phyloP scores from a whole-genome alignment of 345 rosid species.

The Pugionium dolabratum region DNA sequence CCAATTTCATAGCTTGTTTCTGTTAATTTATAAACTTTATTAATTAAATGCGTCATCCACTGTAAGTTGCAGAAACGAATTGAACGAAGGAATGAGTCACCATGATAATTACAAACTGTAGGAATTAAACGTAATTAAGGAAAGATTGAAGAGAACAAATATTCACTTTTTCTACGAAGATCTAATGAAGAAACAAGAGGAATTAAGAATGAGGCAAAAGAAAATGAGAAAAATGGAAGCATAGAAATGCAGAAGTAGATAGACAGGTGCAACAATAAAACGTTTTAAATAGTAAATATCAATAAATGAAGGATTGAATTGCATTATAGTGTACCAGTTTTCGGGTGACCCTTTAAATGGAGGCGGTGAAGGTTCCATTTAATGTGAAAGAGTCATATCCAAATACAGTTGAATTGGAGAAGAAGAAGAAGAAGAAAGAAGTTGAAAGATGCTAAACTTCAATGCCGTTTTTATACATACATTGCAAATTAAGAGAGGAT shows the following conservation, averaged over 20 bases:
- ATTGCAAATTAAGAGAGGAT: too few species aligned
- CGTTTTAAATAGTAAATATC: conserved; percentile 30
- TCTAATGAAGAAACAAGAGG: conserved; percentile 8
- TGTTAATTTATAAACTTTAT: too few species aligned
- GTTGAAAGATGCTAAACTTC: conserved; percentile 6
- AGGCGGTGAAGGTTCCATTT: conserved; percentile 39
- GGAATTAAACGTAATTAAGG: too few species aligned
- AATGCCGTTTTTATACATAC: conserved; percentile 10
- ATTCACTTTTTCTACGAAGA: too few species aligned
- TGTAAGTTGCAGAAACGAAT: too few species aligned
- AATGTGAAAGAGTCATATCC: conserved; percentile 26
- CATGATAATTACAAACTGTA: too few species aligned
- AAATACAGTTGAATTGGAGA: conserved; percentile 33
- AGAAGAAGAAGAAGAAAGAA: conserved; percentile 10
- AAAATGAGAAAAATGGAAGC: too few species aligned
- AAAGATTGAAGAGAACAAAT: too few species aligned
- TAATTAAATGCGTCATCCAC: background rate
- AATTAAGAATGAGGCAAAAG: too few species aligned
- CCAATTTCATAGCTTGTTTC: too few species aligned
- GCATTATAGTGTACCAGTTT: conserved; percentile 28
- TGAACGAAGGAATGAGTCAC: too few species aligned
- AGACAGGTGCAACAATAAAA: conserved; percentile 38
- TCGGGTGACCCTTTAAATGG: conserved; percentile 37
- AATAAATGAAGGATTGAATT: conserved; percentile 32
- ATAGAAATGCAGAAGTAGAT: conserved; percentile 26